These are phyloP conservation scores for Aspergillus caelatus DNA, from an alignment of 2,329 filamentous ascomycete species.

Conservation along the genomic window DNA sequence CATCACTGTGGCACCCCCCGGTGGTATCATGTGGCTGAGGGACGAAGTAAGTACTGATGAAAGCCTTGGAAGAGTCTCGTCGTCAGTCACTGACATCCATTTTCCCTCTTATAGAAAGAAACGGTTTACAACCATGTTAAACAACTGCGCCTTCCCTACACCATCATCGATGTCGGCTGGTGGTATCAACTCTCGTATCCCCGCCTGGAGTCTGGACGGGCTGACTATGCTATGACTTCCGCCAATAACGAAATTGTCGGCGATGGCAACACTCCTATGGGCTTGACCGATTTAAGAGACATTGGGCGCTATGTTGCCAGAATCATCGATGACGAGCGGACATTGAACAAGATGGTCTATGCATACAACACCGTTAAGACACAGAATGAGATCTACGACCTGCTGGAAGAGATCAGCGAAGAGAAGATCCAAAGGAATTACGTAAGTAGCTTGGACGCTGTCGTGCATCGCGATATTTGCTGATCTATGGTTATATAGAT, in stretches of 20 bases:
- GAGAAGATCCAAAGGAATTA: constrained; percentile 50
- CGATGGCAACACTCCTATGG: constrained; percentile 48
- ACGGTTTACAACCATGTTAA: constrained; percentile 54
- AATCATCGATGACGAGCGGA: constrained; percentile 56
- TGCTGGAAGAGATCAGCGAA: constrained; percentile 53
- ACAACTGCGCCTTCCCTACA: constrained; percentile 55
- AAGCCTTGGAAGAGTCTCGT: background rate
- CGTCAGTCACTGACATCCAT: constrained; percentile 9
- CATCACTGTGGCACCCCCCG: constrained; percentile 49
- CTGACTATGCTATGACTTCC: constrained; percentile 47
- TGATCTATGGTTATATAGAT: constrained; percentile 31
- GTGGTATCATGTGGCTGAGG: constrained; percentile 47
- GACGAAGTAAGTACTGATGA: constrained; percentile 37
- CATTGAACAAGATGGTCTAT: constrained; percentile 57
- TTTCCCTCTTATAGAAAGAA: constrained; percentile 49
- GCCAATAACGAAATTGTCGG: constrained; percentile 46
- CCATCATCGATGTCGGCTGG: constrained; percentile 61
- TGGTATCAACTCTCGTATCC: constrained; percentile 58
- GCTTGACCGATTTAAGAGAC: constrained; percentile 55
- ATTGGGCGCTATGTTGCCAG: constrained; percentile 56
- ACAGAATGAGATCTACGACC: constrained; percentile 50
- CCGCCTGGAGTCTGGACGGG: constrained; percentile 47
- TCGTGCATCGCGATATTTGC: constrained; percentile 1
- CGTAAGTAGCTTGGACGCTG: constrained; percentile 29
- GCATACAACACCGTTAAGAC: constrained; percentile 51